Evolutionary conservation across 306 rosid species (phyloP).

Genomic region (Arachis hypogaea): DNA sequence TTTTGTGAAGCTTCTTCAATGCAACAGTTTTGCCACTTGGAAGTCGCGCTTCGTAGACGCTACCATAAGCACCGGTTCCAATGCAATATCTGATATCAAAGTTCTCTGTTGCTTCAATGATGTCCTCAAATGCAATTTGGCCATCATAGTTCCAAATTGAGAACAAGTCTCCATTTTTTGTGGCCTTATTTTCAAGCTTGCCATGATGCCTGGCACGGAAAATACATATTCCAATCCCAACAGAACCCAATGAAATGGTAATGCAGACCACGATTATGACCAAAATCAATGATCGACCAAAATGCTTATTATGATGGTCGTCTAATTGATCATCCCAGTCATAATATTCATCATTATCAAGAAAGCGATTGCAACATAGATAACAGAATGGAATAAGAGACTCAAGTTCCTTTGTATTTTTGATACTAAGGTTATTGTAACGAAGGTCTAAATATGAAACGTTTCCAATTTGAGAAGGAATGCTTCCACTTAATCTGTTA

Average conservation of each 20-base stretch:
- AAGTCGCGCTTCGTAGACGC: conserved; percentile 34
- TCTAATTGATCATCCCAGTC: no score
- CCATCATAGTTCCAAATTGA: conserved; percentile 39
- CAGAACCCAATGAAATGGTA: no score
- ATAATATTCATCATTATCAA: no score
- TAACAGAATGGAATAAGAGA: no score
- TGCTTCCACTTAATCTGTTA: conserved; percentile 21
- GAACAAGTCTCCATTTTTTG: conserved; percentile 26
- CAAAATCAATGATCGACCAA: no score
- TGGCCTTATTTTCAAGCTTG: background rate
- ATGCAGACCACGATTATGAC: no score
- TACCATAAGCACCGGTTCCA: conserved; percentile 36
- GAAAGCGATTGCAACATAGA: no score
- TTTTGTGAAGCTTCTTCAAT: conserved; percentile 33
- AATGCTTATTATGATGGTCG: no score
- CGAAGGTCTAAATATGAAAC: conserved; percentile 24
- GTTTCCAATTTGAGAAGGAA: conserved; percentile 21
- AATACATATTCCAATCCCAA: no score
- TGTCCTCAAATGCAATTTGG: conserved; percentile 38
- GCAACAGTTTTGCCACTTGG: conserved; percentile 29
- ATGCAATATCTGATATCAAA: conserved; percentile 34
- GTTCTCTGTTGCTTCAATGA: conserved; percentile 28
- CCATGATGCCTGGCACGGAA: no score
- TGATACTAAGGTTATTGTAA: background rate
- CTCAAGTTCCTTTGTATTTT: no score